These are phyloP conservation scores for Paraconiothyrium sp. DNA, from an alignment of 2,329 filamentous ascomycete genomes.

Conservation along the genomic window DNA sequence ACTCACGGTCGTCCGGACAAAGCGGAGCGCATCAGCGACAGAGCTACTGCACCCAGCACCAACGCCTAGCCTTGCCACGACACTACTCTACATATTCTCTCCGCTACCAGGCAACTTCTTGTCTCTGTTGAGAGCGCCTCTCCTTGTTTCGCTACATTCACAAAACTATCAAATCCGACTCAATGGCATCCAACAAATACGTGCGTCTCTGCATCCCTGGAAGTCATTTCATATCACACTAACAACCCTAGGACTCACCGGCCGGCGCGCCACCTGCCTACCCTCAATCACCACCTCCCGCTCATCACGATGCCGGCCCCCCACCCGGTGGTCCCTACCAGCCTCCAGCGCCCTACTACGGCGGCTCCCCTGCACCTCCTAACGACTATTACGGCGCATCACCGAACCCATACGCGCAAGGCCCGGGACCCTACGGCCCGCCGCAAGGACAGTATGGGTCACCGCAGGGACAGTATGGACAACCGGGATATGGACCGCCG, in stretches of 20 bases:
- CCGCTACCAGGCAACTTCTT: neutral
- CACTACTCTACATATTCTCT: constrained; percentile 7
- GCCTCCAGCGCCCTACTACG: constrained; percentile 33
- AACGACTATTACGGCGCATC: constrained; percentile 18
- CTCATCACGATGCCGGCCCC: constrained; percentile 42
- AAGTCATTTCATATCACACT: constrained; percentile 20
- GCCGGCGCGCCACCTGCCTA: constrained; percentile 46
- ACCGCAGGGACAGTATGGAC: constrained; percentile 18
- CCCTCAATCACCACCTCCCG: constrained; percentile 43
- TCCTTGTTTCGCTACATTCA: neutral
- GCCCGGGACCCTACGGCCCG: constrained; percentile 35
- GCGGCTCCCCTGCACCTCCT: constrained; percentile 12
- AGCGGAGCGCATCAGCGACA: constrained; percentile 1
- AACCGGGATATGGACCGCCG: constrained; percentile 34
- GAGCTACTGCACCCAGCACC: constrained; percentile 11
- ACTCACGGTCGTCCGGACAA: neutral
- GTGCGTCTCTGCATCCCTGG: constrained; percentile 25
- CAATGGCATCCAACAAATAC: constrained; percentile 36
- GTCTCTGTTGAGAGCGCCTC: neutral
- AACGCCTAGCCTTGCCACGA: constrained; percentile 30
- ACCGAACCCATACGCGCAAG: constrained; percentile 31
- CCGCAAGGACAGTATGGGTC: constrained; percentile 32
- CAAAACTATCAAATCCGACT: neutral
- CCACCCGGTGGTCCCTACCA: constrained; percentile 30
- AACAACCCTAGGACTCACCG: constrained; percentile 29